A percentile compares a stretch with the other conserved stretches of the same genome.
Evolutionary conservation across 805 yeast genomes (phyloP).

Genomic region (Pichia ethanolica): DNA sequence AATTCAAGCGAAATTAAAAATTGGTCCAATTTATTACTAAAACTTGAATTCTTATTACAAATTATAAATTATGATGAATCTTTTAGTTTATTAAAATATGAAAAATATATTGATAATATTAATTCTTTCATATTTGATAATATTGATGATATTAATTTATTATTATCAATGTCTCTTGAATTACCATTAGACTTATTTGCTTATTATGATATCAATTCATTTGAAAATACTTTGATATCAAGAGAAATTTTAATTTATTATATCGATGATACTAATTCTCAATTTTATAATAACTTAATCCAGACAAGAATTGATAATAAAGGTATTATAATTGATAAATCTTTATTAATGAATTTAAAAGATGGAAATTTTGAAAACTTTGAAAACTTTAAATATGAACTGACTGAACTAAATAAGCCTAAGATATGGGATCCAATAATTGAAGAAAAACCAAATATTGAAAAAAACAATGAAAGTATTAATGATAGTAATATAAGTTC

Average conservation of each 20-base stretch:
- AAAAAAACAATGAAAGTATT: neutral
- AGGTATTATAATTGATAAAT: neutral
- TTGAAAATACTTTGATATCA: slow-evolving; percentile 23
- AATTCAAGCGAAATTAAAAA: neutral
- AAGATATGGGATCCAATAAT: neutral
- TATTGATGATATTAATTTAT: slow-evolving; percentile 1
- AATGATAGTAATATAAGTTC: too few species aligned
- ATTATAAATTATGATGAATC: slow-evolving; percentile 1
- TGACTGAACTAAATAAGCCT: too few species aligned
- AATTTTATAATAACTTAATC: neutral
- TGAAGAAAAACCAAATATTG: neutral
- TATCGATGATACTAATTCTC: neutral
- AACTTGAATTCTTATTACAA: neutral
- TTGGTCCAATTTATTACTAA: neutral
- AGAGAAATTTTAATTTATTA: slow-evolving; percentile 5
- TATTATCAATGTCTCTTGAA: neutral
- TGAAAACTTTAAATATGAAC: too few species aligned
- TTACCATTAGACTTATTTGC: neutral
- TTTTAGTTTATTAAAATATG: neutral
- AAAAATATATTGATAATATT: neutral
- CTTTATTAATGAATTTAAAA: neutral
- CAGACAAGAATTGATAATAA: neutral
- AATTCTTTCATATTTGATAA: neutral
- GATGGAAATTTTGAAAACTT: neutral
- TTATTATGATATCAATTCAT: slow-evolving; percentile 8